phyloP scores from a whole-genome alignment of 2,329 filamentous ascomycete species.

The Trichoderma endophyticum region DNA sequence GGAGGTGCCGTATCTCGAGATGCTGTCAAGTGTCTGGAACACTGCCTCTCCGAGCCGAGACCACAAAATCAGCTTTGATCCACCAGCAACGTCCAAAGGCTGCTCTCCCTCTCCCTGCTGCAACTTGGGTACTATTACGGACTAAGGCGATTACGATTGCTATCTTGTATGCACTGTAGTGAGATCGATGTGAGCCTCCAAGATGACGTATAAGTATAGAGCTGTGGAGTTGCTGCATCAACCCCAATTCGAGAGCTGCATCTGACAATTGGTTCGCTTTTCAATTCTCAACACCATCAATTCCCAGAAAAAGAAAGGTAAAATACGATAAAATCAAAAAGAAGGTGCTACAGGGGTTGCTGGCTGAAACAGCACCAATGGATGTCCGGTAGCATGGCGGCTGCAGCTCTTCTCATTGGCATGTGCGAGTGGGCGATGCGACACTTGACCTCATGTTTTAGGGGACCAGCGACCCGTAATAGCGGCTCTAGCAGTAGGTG shows the following conservation, averaged over 20 bases:
- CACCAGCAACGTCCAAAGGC: background rate
- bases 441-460: background rate
- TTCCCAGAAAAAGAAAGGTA: background rate
- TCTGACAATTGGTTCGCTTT: background rate
- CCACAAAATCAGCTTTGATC: background rate
- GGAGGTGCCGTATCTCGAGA: background rate
- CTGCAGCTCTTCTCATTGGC: background rate
- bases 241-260: background rate
- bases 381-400: background rate
- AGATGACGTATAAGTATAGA: background rate
- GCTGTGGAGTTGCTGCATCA: background rate
- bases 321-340: background rate
- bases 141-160: background rate
- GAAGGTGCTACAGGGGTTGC: background rate
- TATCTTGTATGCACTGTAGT: background rate
- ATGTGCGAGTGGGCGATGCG: background rate
- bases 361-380: slow-evolving; percentile 1
- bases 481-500: background rate
- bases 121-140: background rate
- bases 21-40: background rate
- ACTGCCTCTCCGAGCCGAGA: background rate
- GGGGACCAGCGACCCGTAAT: slow-evolving; percentile 3
- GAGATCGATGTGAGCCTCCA: background rate
- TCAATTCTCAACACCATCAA: background rate
- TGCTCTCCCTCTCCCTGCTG: background rate